Base-by-base conservation (phyloP, 2,329 filamentous ascomycete genomes). In the Fusarium buharicum region DNA sequence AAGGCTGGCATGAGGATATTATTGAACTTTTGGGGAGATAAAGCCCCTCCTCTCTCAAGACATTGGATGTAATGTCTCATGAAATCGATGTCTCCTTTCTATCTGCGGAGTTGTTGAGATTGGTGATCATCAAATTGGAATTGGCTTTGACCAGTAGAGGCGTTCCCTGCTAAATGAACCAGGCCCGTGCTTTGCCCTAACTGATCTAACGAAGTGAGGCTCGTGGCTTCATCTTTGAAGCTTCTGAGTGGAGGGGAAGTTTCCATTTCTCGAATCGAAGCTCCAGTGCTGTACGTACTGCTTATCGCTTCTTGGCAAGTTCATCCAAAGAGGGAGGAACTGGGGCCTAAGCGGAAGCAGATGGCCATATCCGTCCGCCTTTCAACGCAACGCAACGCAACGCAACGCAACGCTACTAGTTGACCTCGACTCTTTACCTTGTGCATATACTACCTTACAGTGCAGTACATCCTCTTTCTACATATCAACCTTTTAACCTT, bases 161-260 rank as follows among this genome's bases (percentile, higher is more conserved):
- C 44, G 39, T 45, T 59, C 62, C 62, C 46, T 63, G 62, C 44
- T 45, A 57, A 43, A 65, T 66, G 63, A 64, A 55, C 36, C 11
- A 44, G 62, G 62, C 38, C 62, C 53, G 62, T 66, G 62, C 62
- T 55, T 34, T 66, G 62, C 62, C 62, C 62, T 66, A 65, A 66
- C 39, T 53, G 49, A 55, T 49, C 53, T 50, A 50, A 63, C 57
- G 56, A 31, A 57, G 48, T 62, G 58, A 64, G 61, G 62, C 57
- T 64, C 62, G 52, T 62, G 62, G 61, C 61, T 62, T 62, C 45
- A 57, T 36, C 28, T 62, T 62, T 36, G 51, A 45, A 38, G 24
- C 50, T 45, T 65, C 56, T 31, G 39, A 62, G 62, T 66, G 62
- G 62, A 55, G 30, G 51, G 51, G 55, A 37, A 39, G 22, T 34